Evolutionary conservation across 768 basidiomycete species (phyloP).

Genomic region (Botryobasidium botryosum): DNA sequence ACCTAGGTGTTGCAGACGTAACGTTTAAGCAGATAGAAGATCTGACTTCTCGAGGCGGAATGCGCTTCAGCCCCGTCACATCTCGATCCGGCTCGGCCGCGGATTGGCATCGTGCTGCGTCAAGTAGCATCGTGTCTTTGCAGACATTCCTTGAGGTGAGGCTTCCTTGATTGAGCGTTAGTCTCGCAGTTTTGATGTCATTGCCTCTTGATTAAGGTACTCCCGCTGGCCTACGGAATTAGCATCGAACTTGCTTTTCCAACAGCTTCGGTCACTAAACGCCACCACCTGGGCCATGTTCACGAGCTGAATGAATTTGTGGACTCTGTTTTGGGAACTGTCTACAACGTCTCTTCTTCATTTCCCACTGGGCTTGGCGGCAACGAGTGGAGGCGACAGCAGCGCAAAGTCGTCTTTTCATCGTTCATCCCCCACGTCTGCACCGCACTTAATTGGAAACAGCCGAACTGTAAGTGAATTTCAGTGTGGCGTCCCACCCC

Average conservation of each 20-base stretch:
- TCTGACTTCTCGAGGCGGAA: conserved; percentile 17
- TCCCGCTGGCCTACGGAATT: conserved; percentile 39
- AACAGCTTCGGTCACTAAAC: conserved; percentile 30
- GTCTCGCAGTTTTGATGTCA: background rate
- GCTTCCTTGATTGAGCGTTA: too few relatives aligned
- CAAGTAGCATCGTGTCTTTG: conserved; percentile 42
- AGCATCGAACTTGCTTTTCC: conserved; percentile 76
- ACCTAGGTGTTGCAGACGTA: conserved; percentile 70
- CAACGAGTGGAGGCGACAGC: too few relatives aligned
- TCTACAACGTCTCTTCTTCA: conserved; percentile 43
- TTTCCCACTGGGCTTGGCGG: conserved; percentile 19
- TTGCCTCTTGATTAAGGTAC: conserved; percentile 12
- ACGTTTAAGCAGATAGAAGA: conserved; percentile 36
- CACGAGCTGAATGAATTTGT: conserved; percentile 67
- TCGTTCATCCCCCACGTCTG: conserved; percentile 86
- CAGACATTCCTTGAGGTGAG: conserved; percentile 59
- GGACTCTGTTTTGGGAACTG: conserved; percentile 66
- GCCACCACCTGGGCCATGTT: conserved; percentile 31
- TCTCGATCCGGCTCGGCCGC: conserved; percentile 13
- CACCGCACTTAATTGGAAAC: conserved; percentile 93
- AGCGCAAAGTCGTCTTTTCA: conserved; percentile 74
- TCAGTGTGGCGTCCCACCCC: conserved; percentile 2
- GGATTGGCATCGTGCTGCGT: conserved; percentile 23
- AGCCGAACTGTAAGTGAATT: conserved; percentile 72
- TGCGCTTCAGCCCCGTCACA: background rate